A percentile compares a stretch with the other conserved stretches of the same genome.
phyloP scores from a whole-genome alignment of 148 eudicot species.

The Heliamphora exappendiculata region DNA sequence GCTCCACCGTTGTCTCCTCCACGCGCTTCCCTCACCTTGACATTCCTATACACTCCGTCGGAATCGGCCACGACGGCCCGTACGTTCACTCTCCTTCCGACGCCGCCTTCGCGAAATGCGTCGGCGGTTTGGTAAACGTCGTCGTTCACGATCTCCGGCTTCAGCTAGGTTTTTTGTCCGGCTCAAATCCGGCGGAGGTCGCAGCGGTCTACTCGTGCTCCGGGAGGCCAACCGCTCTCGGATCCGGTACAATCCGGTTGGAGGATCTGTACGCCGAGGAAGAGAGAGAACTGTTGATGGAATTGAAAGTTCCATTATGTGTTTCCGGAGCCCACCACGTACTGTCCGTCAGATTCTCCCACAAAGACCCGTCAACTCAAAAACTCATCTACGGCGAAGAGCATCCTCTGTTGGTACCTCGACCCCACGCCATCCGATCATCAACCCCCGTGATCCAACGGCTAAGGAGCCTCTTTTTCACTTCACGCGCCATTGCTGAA shows the following conservation, averaged over 20 bases:
- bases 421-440: conserved; percentile 62
- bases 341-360: conserved; percentile 51
- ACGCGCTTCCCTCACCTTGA: conserved; percentile 36
- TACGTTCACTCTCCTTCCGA: conserved; percentile 22
- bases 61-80: conserved; percentile 16
- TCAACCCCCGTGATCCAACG: conserved; percentile 52
- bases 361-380: conserved; percentile 54
- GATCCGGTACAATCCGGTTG: conserved; percentile 38
- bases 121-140: conserved; percentile 40
- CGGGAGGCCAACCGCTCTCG: conserved; percentile 39
- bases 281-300: conserved; percentile 64
- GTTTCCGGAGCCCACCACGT: conserved; percentile 51
- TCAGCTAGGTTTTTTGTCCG: conserved; percentile 46
- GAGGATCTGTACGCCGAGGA: conserved; percentile 69
- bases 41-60: conserved; percentile 47
- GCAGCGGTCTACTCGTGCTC: conserved; percentile 54
- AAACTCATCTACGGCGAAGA: conserved; percentile 46
- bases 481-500: conserved; percentile 83
- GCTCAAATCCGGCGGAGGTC: conserved; percentile 58
- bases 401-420: conserved; percentile 46
- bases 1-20: conserved; percentile 17
- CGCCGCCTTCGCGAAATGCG: conserved; percentile 33
- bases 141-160: conserved; percentile 58
- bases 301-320: conserved; percentile 57
- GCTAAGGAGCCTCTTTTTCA: conserved; percentile 53